A percentile compares a stretch with the other conserved stretches of the same genome.
phyloP scores from a whole-genome alignment of 192 early-diverging fungal species.

The Spizellomyces sp. region DNA sequence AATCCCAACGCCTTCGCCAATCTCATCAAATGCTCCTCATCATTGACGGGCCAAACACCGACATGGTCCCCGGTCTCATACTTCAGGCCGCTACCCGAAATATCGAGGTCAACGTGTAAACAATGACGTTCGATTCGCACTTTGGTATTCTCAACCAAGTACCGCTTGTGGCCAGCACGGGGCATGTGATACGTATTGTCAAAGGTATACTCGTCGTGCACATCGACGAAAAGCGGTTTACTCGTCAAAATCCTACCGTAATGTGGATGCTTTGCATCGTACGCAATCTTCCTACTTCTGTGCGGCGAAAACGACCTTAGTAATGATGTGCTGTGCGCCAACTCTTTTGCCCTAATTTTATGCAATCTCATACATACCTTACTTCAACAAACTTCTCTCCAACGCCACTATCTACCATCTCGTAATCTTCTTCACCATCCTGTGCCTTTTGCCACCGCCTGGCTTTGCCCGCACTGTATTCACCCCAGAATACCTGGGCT shows the following conservation, averaged over 20 bases:
- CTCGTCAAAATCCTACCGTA: slow-evolving; percentile 65
- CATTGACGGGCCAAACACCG: slow-evolving; percentile 88
- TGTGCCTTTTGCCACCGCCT: slow-evolving; percentile 42
- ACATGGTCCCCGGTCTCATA: slow-evolving; percentile 96
- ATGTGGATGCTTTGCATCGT: slow-evolving; percentile 89
- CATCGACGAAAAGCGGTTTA: slow-evolving; percentile 66
- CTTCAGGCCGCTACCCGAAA: slow-evolving; percentile 74
- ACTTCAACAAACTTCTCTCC: slow-evolving; percentile 35
- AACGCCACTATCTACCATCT: slow-evolving; percentile 13
- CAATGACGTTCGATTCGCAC: slow-evolving; percentile 71
- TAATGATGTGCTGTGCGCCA: slow-evolving; percentile 16
- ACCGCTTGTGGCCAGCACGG: slow-evolving; percentile 11
- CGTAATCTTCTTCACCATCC: slow-evolving; percentile 23
- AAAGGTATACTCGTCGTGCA: slow-evolving; percentile 33
- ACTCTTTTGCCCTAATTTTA: background rate
- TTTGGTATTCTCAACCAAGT: slow-evolving; percentile 23
- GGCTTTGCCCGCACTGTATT: slow-evolving; percentile 47
- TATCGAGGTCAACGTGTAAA: slow-evolving; percentile 93
- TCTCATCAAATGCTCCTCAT: slow-evolving; percentile 72
- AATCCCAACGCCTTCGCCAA: slow-evolving; percentile 67
- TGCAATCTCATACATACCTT: slow-evolving; percentile 22
- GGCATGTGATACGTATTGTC: slow-evolving; percentile 14
- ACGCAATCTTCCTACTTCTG: slow-evolving; percentile 44
- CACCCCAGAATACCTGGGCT: slow-evolving; percentile 59
- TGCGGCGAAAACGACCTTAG: background rate